Evolutionary conservation across 352 stramenopile species (phyloP).

Genomic region (Globisporangium rhizosaccharum): DNA sequence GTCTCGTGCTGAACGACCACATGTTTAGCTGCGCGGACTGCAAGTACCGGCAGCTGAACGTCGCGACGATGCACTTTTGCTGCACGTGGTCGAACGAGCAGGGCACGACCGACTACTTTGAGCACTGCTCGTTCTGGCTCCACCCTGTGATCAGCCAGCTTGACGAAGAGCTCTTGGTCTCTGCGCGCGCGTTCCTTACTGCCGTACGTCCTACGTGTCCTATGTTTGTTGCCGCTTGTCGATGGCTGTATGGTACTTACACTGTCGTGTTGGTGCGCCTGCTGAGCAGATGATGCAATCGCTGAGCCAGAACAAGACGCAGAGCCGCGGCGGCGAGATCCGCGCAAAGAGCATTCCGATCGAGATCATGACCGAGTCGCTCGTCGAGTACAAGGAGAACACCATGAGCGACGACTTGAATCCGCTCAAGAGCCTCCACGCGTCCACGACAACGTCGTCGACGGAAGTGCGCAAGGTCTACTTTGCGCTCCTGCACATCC

Average conservation of each 20-base stretch:
- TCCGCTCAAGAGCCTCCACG: conserved; percentile 65
- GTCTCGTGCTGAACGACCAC: conserved; percentile 54
- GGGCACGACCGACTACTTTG: conserved; percentile 85
- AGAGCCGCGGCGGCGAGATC: conserved; percentile 75
- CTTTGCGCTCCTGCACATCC: conserved; percentile 84
- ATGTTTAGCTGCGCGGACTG: conserved; percentile 84
- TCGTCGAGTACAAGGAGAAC: conserved; percentile 74
- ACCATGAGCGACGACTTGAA: conserved; percentile 75
- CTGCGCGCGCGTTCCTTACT: conserved; percentile 69
- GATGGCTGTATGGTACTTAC: neutral
- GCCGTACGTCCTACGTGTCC: conserved; percentile 28
- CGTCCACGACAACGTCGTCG: conserved; percentile 55
- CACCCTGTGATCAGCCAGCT: conserved; percentile 81
- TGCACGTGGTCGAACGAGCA: conserved; percentile 89
- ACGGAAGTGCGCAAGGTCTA: conserved; percentile 83
- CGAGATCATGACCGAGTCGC: conserved; percentile 71
- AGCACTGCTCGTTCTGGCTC: conserved; percentile 86
- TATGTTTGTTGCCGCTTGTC: neutral
- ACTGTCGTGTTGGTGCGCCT: conserved; percentile 3
- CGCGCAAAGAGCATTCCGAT: conserved; percentile 78
- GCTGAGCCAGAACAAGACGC: conserved; percentile 53
- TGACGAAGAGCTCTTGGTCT: conserved; percentile 80
- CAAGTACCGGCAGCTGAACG: conserved; percentile 70
- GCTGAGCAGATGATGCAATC: conserved; percentile 45
- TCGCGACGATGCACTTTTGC: conserved; percentile 84